A percentile compares a stretch with the other conserved stretches of the same genome.
These are phyloP conservation scores for Calonectria multiphialidica DNA, from an alignment of 2,329 filamentous ascomycete genomes.

Conservation along the genomic window DNA sequence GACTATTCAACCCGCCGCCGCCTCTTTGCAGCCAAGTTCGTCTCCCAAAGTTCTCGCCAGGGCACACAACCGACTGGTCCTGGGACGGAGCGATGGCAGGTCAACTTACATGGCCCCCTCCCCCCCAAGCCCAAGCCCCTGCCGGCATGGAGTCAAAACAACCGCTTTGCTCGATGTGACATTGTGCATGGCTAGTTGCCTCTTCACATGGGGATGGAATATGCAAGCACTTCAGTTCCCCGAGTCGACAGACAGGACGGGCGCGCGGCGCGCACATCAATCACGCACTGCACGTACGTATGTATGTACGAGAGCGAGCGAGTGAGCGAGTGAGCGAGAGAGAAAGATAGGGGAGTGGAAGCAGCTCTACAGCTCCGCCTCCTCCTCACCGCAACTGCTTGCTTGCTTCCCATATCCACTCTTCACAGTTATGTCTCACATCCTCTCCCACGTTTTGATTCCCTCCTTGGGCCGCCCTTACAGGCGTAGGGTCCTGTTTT, in stretches of 20 bases:
- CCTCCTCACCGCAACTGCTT: background rate
- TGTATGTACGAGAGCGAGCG: too few relatives aligned
- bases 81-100: background rate
- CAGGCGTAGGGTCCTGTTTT: background rate
- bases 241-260: background rate
- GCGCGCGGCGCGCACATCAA: too few relatives aligned
- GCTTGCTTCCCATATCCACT: background rate
- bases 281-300: too few relatives aligned
- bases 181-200: background rate
- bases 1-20: background rate
- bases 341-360: background rate
- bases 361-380: too few relatives aligned
- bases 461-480: background rate
- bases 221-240: slow-evolving; percentile 16
- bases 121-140: too few relatives aligned
- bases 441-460: slow-evolving; percentile 5
- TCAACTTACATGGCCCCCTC: background rate
- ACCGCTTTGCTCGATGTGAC: background rate
- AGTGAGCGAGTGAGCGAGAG: too few relatives aligned
- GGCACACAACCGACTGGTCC: slow-evolving; percentile 14
- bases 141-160: slow-evolving; percentile 12
- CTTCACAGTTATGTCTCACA: background rate
- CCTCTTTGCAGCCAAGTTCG: background rate
- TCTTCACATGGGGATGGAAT: background rate
- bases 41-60: background rate